phyloP scores from a whole-genome alignment of 208 protist genomes.

The Endotrypanum monterogeii region DNA sequence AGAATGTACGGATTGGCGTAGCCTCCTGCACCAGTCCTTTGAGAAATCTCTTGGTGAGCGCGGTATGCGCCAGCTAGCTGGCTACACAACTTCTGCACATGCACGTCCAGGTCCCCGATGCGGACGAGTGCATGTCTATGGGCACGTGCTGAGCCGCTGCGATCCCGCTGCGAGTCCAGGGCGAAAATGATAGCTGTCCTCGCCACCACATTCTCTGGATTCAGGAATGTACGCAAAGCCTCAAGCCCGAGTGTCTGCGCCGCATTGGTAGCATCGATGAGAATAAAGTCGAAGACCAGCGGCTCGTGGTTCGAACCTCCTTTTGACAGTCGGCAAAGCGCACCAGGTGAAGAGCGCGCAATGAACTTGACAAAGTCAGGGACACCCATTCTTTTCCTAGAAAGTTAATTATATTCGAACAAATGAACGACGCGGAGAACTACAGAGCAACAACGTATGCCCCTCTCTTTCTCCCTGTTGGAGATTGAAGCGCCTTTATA shows the following conservation, averaged over 20 bases:
- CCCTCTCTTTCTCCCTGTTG: too few relatives aligned
- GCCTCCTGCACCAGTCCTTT: not conserved
- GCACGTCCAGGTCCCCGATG: constrained; percentile 76
- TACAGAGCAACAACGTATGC: not conserved
- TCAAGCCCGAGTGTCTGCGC: constrained; percentile 75
- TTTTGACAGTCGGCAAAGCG: constrained; percentile 63
- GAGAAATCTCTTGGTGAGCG: not conserved
- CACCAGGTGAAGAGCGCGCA: constrained; percentile 54
- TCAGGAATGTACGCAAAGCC: constrained; percentile 47
- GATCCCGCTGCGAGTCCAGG: constrained; percentile 74
- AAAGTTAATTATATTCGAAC: not conserved
- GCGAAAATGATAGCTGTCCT: constrained; percentile 71
- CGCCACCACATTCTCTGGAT: constrained; percentile 34
- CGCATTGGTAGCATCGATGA: constrained; percentile 87
- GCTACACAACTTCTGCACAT: constrained; percentile 52
- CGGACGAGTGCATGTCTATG: constrained; percentile 59
- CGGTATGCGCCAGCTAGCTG: constrained; percentile 45
- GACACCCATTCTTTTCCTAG: constrained; percentile 56
- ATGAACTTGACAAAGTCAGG: constrained; percentile 89
- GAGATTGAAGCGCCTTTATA: too few relatives aligned
- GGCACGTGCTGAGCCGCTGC: constrained; percentile 55
- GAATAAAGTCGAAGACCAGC: constrained; percentile 77
- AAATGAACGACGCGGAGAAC: not conserved
- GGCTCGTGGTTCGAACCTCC: constrained; percentile 12
- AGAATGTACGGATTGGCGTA: constrained; percentile 41